phyloP scores from a whole-genome alignment of 768 basidiomycete species.

The Dentipellis sp. region DNA sequence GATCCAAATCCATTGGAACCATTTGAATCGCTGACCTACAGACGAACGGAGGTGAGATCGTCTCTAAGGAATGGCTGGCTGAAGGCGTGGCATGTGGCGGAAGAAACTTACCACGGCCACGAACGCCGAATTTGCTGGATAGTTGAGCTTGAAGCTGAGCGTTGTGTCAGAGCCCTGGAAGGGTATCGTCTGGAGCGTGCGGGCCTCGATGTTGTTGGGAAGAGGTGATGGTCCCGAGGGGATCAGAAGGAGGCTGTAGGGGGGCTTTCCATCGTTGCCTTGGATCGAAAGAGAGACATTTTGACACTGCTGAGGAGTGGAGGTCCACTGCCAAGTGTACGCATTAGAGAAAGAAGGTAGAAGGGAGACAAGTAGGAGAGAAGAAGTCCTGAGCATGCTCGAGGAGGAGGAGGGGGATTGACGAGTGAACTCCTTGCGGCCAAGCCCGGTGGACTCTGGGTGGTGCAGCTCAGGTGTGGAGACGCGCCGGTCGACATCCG shows the following conservation, averaged over 20 bases:
- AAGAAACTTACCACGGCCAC: slow-evolving; percentile 59
- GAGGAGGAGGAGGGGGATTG: not conserved
- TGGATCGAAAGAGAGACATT: slow-evolving; percentile 50
- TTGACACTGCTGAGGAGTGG: slow-evolving; percentile 54
- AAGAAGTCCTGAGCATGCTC: slow-evolving; percentile 8
- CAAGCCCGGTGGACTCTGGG: not conserved
- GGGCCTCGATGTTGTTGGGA: slow-evolving; percentile 50
- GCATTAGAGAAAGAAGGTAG: slow-evolving; percentile 24
- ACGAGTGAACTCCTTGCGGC: not conserved
- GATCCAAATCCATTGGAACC: slow-evolving; percentile 49
- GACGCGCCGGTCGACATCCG: not conserved
- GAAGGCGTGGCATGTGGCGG: not conserved
- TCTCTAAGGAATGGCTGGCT: not conserved
- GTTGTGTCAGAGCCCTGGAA: slow-evolving; percentile 35
- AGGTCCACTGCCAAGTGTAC: slow-evolving; percentile 34
- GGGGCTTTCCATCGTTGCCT: slow-evolving; percentile 49
- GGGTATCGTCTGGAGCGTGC: slow-evolving; percentile 45
- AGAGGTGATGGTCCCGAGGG: slow-evolving; percentile 60
- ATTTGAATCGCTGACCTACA: slow-evolving; percentile 47
- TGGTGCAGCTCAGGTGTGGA: not conserved
- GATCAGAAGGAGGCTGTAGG: slow-evolving; percentile 58
- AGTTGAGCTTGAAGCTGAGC: slow-evolving; percentile 49
- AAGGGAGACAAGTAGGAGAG: slow-evolving; percentile 3
- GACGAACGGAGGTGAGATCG: not conserved
- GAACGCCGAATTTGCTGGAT: slow-evolving; percentile 60